phyloP scores from a whole-genome alignment of 768 basidiomycete species.

The Candolleomyces eurysporus region DNA sequence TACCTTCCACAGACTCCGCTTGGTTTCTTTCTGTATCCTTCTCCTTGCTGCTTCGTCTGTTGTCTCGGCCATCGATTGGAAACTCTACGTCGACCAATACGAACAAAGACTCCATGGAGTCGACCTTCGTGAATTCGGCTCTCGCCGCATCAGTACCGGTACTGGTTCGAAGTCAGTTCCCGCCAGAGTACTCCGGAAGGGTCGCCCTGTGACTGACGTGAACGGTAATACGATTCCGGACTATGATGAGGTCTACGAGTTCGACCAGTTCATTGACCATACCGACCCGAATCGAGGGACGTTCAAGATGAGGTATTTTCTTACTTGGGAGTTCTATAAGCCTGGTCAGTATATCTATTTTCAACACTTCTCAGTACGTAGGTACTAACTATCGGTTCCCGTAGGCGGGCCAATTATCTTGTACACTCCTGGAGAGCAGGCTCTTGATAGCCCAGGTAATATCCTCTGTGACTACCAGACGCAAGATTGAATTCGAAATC shows the following conservation, averaged over 20 bases:
- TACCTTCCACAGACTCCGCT: too few species aligned
- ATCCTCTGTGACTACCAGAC: neutral
- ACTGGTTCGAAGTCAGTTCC: too few species aligned
- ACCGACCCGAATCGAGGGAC: slow-evolving; percentile 61
- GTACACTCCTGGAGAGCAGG: slow-evolving; percentile 62
- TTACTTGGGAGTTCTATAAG: slow-evolving; percentile 64
- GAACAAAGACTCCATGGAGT: too few species aligned
- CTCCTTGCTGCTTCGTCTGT: too few species aligned
- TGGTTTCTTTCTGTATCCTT: too few species aligned
- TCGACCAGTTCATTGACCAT: slow-evolving; percentile 58
- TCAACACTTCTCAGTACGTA: neutral
- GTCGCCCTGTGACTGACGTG: slow-evolving; percentile 33
- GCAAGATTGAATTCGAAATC: slow-evolving; percentile 23
- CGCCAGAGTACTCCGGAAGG: too few species aligned
- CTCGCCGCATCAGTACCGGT: too few species aligned
- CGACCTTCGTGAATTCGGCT: too few species aligned
- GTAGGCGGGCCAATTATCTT: slow-evolving; percentile 53
- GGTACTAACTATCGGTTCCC: too few species aligned
- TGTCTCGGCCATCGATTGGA: too few species aligned
- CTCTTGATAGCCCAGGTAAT: slow-evolving; percentile 42
- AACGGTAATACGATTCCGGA: slow-evolving; percentile 45
- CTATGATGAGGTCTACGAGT: slow-evolving; percentile 46
- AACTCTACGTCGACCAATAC: too few species aligned
- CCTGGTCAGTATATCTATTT: slow-evolving; percentile 22
- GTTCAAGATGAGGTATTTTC: slow-evolving; percentile 74